Evolutionary conservation across 1,139 yeast species (phyloP), one percentile per base, ranked within the genome.

Genomic region (Zygosaccharomyces sapae): DNA sequence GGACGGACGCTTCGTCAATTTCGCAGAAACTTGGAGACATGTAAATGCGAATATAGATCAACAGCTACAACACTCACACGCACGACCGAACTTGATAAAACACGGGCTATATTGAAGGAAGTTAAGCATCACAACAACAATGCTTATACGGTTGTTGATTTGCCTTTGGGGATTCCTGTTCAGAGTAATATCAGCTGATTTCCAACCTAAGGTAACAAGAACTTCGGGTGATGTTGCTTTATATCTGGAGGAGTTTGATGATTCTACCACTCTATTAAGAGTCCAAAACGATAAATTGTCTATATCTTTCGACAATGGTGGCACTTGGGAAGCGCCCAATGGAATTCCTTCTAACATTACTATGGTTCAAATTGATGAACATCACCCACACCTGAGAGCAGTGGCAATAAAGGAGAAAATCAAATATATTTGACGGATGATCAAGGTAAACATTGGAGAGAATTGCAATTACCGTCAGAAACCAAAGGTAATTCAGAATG

Each of bases 251-350:
- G 47, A 57, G 4, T 63, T 63, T 41, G 68, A 65, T 38, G 68
- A 65, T 42, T 58, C 66, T 1, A 48, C 55, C 3, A 51, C 54
- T 13, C 29, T 61, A 24, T 24, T 63, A 25, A 45, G 49, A 39
- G 24, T 50, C 4, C 51, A 48, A 2, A 41, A 53, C 5, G 13
- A 18, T 8, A 38, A 37, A 6, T 5, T 61, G 7, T 41, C 45
- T 8, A 55, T 54, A n/a, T 55, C 62, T 18, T 41, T 37, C 8
- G 59, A 63, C 44, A 55, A 56, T 45, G 68, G 66, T 34, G 50
- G 33, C 25, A 48, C 41, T 6, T 65, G 68, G 68, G 43, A 52
- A 1, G 33, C 33, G 0, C 43, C 58, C 4, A 25, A 43, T 2
- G 50, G 42, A 0, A 40, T 53, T 12, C 41, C 52, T 3, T 47